phyloP scores from a whole-genome alignment of 2,329 filamentous ascomycete species.

The Neofusicoccum ribis region DNA sequence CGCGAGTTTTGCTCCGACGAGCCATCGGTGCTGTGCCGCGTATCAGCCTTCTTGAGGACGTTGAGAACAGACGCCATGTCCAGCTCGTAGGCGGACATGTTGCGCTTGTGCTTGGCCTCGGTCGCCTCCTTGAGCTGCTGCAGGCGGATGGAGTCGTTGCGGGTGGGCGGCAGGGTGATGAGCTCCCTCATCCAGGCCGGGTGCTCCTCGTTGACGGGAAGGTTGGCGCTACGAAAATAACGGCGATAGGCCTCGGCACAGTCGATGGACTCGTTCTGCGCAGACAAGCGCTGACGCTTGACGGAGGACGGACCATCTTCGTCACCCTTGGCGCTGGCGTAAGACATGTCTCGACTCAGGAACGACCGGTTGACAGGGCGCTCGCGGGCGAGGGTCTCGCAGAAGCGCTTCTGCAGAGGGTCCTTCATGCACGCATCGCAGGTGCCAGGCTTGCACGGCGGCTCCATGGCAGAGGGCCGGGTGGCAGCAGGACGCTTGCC shows the following conservation, averaged over 20 bases:
- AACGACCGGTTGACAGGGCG: conserved; percentile 15
- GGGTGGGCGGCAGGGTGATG: conserved; percentile 17
- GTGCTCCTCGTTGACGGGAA: conserved; percentile 18
- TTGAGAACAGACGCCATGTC: conserved; percentile 20
- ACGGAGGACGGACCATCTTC: conserved; percentile 9
- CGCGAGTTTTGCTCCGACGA: conserved; percentile 16
- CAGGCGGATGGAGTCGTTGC: conserved; percentile 13
- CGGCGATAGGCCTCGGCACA: conserved; percentile 18
- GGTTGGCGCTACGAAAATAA: conserved; percentile 18
- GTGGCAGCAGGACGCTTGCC: conserved; percentile 11
- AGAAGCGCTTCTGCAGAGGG: conserved; percentile 29
- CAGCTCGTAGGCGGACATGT: conserved; percentile 19
- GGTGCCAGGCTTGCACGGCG: conserved; percentile 30
- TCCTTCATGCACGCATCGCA: conserved; percentile 38
- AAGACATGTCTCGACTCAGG: conserved; percentile 4
- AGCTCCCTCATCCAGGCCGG: conserved; percentile 20
- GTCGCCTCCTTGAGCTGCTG: conserved; percentile 4
- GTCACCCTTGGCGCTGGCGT: conserved; percentile 13
- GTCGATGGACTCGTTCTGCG: conserved; percentile 8
- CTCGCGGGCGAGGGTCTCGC: conserved; percentile 20
- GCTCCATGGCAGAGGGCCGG: conserved; percentile 18
- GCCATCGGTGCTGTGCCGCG: conserved; percentile 13
- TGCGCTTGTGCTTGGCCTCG: conserved; percentile 13
- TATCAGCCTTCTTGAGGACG: conserved; percentile 19
- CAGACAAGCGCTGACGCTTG: conserved; percentile 16